Conservation (phyloP, 176 grass and related monocot species). For the Aegilops bicornis region DNA sequence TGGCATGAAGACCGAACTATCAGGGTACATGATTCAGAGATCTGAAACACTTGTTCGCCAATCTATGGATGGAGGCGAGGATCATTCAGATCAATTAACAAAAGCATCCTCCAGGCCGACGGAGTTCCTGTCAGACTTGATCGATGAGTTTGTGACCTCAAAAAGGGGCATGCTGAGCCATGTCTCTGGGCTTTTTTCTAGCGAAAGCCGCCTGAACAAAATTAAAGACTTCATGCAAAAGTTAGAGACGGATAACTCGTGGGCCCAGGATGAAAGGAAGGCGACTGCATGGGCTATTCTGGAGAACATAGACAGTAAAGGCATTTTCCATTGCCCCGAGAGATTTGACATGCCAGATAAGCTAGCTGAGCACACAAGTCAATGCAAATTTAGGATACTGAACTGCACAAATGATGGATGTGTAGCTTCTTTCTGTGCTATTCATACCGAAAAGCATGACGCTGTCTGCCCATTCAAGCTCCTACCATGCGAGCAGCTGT, state of each 20-base stretch:
- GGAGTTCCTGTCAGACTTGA: conserved; percentile 56
- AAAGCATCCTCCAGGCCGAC: conserved; percentile 44
- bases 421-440: conserved; percentile 50
- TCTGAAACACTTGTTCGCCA: conserved; percentile 47
- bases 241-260: conserved; percentile 53
- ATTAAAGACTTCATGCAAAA: conserved; percentile 70
- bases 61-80: conserved; percentile 30
- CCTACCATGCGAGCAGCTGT: conserved; percentile 64
- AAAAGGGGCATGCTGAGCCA: conserved; percentile 77
- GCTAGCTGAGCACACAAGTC: conserved; percentile 41
- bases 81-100: conserved; percentile 31
- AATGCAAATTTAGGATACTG: conserved; percentile 50
- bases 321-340: conserved; percentile 50
- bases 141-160: conserved; percentile 57
- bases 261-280: conserved; percentile 31
- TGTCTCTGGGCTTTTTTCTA: conserved; percentile 79
- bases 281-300: conserved; percentile 41
- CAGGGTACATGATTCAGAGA: conserved; percentile 59
- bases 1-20: conserved; percentile 51
- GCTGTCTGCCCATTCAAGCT: conserved; percentile 66
- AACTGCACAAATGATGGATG: conserved; percentile 60
- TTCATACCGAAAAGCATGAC: conserved; percentile 63
- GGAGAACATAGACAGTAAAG: conserved; percentile 50
- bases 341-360: conserved; percentile 40
- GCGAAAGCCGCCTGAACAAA: conserved; percentile 70